Base-by-base conservation (phyloP, 768 basidiomycete genomes). In the Pisolithus tinctorius region DNA sequence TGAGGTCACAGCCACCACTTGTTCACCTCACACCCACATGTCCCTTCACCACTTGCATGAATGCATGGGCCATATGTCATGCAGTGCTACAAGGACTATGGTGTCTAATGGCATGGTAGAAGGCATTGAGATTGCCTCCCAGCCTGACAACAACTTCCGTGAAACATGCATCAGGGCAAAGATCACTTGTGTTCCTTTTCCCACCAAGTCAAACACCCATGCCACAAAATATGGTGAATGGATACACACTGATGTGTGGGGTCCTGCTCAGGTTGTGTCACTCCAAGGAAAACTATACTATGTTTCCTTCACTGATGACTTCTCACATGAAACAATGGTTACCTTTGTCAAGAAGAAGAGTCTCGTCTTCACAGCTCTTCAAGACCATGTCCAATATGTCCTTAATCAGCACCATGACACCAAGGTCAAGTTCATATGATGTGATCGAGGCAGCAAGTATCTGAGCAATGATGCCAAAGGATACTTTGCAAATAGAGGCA, bases 271-370 rank as follows among this genome's bases (percentile, higher is more conserved):
- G 0, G 55, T 59, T 2, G 20, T 55, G 1, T 62, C 63, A 3
- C 50, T 61, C 1, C 60, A 63, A 0, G 64, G 68, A 26, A 48
- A 59, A 4, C 27, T 42, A 1, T 75, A 76, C 45, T 69, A 67
- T 42, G 50, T 62, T 9, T 67, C 63, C 0, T 76, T 69, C 51
- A 72, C 60, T 0, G 72, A 76, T 43, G 68, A 74, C 39, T 50
- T 59, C 26, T 57, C 67, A 0, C 57, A 63, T 5, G 52, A 59
- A 14, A 66, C 63, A 6, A 57, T 52, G 3, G 31, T 69, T 11
- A 51, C 58, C 38, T 56, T 66, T 9, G 51, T 74, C 2, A 47
- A 47, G 3, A 53, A 48, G 1, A 75, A 74, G 53, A 63, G 64
- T 31, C 40, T 20, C 26, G 52, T 41, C 0, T 45, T 29, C 1